Evolutionary conservation across 495 filamentous ascomycete species (phyloP).

Genomic region (Glutinoglossum americanum): DNA sequence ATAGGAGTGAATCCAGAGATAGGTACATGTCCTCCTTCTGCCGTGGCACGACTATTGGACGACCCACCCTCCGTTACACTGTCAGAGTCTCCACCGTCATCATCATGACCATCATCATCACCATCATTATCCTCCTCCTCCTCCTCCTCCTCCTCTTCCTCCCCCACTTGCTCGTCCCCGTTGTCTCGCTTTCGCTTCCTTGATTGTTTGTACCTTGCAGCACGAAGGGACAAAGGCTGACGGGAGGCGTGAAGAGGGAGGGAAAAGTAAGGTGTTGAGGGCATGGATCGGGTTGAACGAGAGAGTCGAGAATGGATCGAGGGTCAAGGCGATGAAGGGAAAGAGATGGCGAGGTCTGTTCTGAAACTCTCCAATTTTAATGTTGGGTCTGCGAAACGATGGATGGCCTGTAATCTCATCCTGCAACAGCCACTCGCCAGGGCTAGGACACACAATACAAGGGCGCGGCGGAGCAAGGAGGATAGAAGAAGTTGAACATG

Average conservation of each 20-base stretch:
- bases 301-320: no score
- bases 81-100: not conserved
- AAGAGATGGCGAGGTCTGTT: not conserved
- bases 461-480: not conserved
- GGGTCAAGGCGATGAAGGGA: no score
- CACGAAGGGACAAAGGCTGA: not conserved
- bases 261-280: slow-evolving; percentile 1
- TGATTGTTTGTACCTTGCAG: not conserved
- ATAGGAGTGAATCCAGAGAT: not conserved
- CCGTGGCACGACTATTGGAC: not conserved
- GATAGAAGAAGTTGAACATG: no score
- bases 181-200: slow-evolving; percentile 3
- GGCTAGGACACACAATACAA: not conserved
- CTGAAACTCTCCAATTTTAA: not conserved
- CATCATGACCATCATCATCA: not conserved
- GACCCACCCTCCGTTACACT: not conserved
- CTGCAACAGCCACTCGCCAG: not conserved
- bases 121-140: slow-evolving; percentile 1
- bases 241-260: slow-evolving; percentile 1
- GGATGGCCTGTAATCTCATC: not conserved
- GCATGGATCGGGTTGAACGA: not conserved
- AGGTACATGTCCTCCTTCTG: not conserved
- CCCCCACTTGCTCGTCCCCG: not conserved
- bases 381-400: not conserved
- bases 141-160: no score